phyloP scores from a whole-genome alignment of 805 yeast genomes.

The Wickerhamiella spandovensis region DNA sequence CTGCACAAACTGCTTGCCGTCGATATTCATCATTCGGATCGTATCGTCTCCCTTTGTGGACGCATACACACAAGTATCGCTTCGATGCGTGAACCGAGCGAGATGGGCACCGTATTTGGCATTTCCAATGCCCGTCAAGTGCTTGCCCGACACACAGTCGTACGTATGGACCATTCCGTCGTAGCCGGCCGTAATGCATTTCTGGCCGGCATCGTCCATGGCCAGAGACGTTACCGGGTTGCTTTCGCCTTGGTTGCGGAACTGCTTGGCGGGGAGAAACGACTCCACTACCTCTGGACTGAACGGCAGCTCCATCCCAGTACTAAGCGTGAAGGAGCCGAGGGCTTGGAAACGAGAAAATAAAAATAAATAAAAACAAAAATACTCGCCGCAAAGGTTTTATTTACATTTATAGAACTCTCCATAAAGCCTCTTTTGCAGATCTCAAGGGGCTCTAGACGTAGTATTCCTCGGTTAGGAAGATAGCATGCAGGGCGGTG shows the following conservation, averaged over 20 bases:
- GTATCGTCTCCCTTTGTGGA: conserved; percentile 56
- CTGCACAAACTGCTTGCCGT: conserved; percentile 65
- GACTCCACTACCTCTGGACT: neutral
- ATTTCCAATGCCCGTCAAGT: conserved; percentile 49
- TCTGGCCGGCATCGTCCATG: conserved; percentile 76
- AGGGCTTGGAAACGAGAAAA: no score
- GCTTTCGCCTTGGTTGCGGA: conserved; percentile 2
- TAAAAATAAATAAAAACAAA: no score
- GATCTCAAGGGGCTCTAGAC: no score
- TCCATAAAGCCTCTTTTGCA: no score
- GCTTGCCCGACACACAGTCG: conserved; percentile 54
- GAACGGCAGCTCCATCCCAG: conserved; percentile 1
- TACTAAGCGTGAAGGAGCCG: no score
- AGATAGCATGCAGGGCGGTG: no score
- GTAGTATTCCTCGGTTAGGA: no score
- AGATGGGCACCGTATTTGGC: conserved; percentile 88
- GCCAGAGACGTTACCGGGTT: conserved; percentile 32
- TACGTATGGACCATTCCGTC: conserved; percentile 78
- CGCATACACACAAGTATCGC: conserved; percentile 62
- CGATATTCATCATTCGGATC: conserved; percentile 59
- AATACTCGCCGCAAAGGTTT: no score
- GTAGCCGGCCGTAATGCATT: conserved; percentile 57
- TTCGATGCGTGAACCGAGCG: conserved; percentile 70
- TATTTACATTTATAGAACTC: no score
- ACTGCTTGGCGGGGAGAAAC: conserved; percentile 6